These are phyloP conservation scores for Arachnopeziza araneosa DNA, from an alignment of 2,329 filamentous ascomycete species.

Conservation along the genomic window DNA sequence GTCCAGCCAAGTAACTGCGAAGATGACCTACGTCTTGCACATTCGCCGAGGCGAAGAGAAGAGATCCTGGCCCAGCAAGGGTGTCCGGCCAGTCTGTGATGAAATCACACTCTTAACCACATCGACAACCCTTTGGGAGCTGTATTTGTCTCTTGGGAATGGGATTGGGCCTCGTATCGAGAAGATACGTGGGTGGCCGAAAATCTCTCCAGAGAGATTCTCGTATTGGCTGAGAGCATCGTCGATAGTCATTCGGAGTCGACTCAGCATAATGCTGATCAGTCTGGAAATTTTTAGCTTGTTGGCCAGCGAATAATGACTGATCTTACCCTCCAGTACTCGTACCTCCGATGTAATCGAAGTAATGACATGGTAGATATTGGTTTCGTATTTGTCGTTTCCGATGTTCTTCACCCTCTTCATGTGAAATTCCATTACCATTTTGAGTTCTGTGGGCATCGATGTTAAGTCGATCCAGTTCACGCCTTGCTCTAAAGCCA, in stretches of 20 bases:
- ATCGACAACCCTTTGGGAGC: neutral
- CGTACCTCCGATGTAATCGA: slow-evolving; percentile 37
- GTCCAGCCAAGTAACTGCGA: no score
- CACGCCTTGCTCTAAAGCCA: no score
- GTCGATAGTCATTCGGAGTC: slow-evolving; percentile 38
- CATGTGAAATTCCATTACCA: no score
- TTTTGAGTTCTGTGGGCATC: no score
- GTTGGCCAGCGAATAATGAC: neutral
- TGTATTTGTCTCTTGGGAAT: neutral
- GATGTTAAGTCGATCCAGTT: no score
- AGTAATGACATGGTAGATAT: slow-evolving; percentile 28
- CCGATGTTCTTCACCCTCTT: no score
- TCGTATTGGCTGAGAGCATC: slow-evolving; percentile 20
- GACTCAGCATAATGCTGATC: slow-evolving; percentile 42
- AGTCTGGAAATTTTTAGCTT: slow-evolving; percentile 28
- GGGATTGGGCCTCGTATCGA: neutral
- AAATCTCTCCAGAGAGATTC: neutral
- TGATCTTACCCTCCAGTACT: slow-evolving; percentile 33
- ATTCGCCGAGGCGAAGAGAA: no score
- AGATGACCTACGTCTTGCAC: no score
- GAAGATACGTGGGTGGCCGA: neutral
- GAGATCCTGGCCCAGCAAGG: no score
- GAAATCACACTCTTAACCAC: neutral
- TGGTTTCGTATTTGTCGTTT: slow-evolving; percentile 16
- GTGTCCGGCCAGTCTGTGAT: neutral